Conservation (phyloP, 2,329 filamentous ascomycete species). For the Sporothrix dimorphospora region DNA sequence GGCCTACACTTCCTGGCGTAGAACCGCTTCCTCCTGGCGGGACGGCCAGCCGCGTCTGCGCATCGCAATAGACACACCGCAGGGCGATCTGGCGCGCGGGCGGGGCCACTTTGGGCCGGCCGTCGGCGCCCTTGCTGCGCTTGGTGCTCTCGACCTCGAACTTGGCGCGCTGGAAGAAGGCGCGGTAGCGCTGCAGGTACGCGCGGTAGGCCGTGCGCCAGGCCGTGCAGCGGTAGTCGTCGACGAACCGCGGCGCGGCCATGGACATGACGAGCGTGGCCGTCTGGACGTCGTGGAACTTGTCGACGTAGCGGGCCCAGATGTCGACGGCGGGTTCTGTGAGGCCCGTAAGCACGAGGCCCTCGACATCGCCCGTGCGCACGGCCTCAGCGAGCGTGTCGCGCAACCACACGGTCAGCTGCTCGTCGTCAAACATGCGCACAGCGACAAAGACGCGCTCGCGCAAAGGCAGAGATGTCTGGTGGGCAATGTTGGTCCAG, state of each 20-base stretch:
- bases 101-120: conserved; percentile 64
- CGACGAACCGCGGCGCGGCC: conserved; percentile 74
- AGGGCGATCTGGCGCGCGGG: conserved; percentile 72
- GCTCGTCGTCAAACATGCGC: conserved; percentile 63
- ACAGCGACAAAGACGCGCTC: conserved; percentile 77
- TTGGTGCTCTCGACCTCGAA: conserved; percentile 79
- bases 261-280: conserved; percentile 75
- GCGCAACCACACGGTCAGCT: conserved; percentile 68
- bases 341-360: conserved; percentile 76
- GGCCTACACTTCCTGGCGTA: no score
- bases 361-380: conserved; percentile 72
- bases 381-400: conserved; percentile 65
- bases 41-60: conserved; percentile 54
- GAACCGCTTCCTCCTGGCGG: background rate
- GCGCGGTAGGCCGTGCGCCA: conserved; percentile 75
- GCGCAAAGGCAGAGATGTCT: conserved; percentile 71
- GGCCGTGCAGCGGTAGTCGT: conserved; percentile 72
- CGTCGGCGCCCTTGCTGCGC: conserved; percentile 57
- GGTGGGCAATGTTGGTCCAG: conserved; percentile 74
- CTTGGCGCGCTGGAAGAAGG: conserved; percentile 73
- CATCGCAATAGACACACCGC: conserved; percentile 76
- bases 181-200: conserved; percentile 72
- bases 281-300: conserved; percentile 78
- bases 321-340: conserved; percentile 73
- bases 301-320: conserved; percentile 73